Base-by-base conservation (phyloP, 441 rosid species). In the Cnidoscolus chayamansa region DNA sequence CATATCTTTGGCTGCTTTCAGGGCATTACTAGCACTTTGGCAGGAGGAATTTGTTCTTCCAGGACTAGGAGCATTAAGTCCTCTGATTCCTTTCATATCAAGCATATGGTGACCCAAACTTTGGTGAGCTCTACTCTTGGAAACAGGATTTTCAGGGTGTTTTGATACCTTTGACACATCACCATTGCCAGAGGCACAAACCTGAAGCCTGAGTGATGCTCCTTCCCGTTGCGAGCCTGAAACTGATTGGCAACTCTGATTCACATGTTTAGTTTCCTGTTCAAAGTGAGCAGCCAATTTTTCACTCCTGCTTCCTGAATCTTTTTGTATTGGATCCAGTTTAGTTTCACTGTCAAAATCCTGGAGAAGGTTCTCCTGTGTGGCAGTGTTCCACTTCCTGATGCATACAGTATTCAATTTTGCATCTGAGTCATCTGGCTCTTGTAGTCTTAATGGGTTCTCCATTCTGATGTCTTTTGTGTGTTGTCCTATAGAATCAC, bases 1-100 rank as follows among this genome's bases (percentile, higher is more conserved):
- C 71, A 82, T 82, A 49, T 80, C 65, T 74, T 84, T 79, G 76
- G 93, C 96, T 81, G 88, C 87, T 78, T 78, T 77, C 77, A 93
- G 78, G 73, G 81, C 71, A 82, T 73, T 58, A 58, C 58, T 63
- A 57, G 87, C 86, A 67, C 70, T 63, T 70, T 78, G 85, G 57
- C 74, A 71, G 58, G 79, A 76, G 60, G 80, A 73, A 83, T 79
- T 82, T 60, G 72, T 79, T 74, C 68, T 72, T 70, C 69, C 75
- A 71, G 77, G 77, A 77, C 77, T 71, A 47, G 74, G 45, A 75
- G 75, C 75, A 74, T 62, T 70, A 31, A 56, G 40, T 74, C 79
- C 86, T 79, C 74, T 74, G 64, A 68, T 70, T 64, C 63, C 77
- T 60, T 25, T 65, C 25, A 73, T 40, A 65, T 82, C 83, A 59